Evolutionary conservation across 2,329 filamentous ascomycete species (phyloP), one percentile per base, ranked within the genome.

Genomic region (Bipolaris zeicola): DNA sequence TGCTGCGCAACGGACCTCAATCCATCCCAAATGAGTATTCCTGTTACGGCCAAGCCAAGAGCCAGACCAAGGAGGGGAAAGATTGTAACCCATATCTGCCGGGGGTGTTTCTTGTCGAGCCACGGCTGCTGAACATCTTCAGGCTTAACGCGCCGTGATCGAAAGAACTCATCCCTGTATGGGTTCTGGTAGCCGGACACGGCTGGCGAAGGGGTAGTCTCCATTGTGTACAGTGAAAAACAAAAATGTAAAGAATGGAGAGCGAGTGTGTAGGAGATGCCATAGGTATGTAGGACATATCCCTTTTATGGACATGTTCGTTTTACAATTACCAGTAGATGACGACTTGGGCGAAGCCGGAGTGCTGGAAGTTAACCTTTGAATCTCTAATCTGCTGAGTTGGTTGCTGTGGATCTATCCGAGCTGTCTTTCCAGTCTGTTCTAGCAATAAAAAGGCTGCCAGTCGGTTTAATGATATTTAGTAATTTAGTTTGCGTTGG

Each of bases 21-120:
- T 3, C 91, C 91, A 63, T 93, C 88, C 82, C 87, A 95, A 45
- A 95, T 80, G 42, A 95, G 77, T 67, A 93, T 85, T 1, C 82
- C 90, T 1, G 88, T 85, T 38, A 93, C 78, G 2, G 74, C 84
- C 34, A 94, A 72, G 13, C 91, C 91, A 13, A 92, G 58, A 3
- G 87, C 45, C 47, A 95, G 85, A 44, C 90, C 91, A 22, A 91
- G 72, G 39, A 92, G 71, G 2, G 91, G 91, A 55, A 96, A 83
- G 61, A 94, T 92, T 2, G 88, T 92, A 7, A 91, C 87, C 91
- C 91, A 95, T 79, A 92, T 95, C 81, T 94, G 89, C 73, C 87
- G 89, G 11, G 89, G 87, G 63, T 93, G 88, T 55, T 81, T 86
- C 71, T 87, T 88, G n/a, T 84, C 77, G 37, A 89, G 77, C 91